Evolutionary conservation across 805 yeast genomes (phyloP).

Genomic region (Pichia pseudocactophila): DNA sequence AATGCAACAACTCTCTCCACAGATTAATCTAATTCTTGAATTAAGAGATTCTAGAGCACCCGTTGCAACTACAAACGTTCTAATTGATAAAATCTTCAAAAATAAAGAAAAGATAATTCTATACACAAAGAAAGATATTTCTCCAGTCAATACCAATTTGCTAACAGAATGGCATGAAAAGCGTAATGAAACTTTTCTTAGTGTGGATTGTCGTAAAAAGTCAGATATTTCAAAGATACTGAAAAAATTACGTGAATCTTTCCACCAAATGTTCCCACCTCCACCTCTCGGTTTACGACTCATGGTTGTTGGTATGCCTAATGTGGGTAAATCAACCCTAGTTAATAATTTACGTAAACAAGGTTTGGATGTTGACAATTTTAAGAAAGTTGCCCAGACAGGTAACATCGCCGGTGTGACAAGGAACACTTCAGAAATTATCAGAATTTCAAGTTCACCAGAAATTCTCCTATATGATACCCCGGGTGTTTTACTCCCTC

Average conservation of each 20-base stretch:
- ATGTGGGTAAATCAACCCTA: slow-evolving; percentile 90
- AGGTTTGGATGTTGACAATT: slow-evolving; percentile 21
- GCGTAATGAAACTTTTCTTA: slow-evolving; percentile 32
- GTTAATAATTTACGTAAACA: slow-evolving; percentile 59
- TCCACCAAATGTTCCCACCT: slow-evolving; percentile 43
- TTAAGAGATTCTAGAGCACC: slow-evolving; percentile 90
- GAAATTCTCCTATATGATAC: slow-evolving; percentile 73
- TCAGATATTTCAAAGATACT: slow-evolving; percentile 44
- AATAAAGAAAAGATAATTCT: slow-evolving; percentile 51
- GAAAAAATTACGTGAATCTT: slow-evolving; percentile 37
- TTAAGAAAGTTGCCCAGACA: slow-evolving; percentile 66
- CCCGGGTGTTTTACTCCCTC: slow-evolving; percentile 87
- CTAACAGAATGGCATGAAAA: slow-evolving; percentile 40
- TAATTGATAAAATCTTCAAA: slow-evolving; percentile 60
- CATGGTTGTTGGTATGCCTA: slow-evolving; percentile 90
- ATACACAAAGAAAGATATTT: slow-evolving; percentile 69
- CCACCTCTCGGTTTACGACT: slow-evolving; percentile 79
- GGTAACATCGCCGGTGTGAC: slow-evolving; percentile 93
- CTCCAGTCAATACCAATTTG: slow-evolving; percentile 33
- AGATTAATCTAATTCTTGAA: slow-evolving; percentile 74
- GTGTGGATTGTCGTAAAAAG: slow-evolving; percentile 49
- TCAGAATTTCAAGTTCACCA: slow-evolving; percentile 52
- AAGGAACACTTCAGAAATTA: slow-evolving; percentile 63
- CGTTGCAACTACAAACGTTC: slow-evolving; percentile 65
- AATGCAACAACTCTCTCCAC: slow-evolving; percentile 64